Percentiles rank a stretch among this genome's conserved stretches.
These are phyloP conservation scores for Xylaria palmicola DNA, from an alignment of 495 filamentous ascomycete species.

Conservation along the genomic window DNA sequence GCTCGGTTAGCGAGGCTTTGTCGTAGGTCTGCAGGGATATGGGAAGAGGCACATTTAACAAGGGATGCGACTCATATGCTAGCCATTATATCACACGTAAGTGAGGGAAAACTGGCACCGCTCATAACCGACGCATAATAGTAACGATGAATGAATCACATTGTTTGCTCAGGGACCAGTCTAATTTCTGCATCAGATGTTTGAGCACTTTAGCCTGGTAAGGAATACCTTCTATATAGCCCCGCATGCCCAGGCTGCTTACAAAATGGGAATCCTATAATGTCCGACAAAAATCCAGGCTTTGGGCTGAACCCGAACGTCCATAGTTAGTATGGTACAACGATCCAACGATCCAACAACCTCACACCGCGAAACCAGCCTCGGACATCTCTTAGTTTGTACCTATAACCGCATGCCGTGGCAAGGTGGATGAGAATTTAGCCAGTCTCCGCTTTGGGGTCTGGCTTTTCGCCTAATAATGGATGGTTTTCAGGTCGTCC, in stretches of 20 bases:
- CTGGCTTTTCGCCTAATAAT: neutral
- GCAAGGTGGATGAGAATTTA: neutral
- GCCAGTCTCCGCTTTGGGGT: neutral
- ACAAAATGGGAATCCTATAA: neutral
- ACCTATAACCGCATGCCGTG: neutral
- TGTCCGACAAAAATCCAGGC: neutral
- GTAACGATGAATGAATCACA: too few species aligned
- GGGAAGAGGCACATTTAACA: neutral
- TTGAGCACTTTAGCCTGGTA: too few species aligned
- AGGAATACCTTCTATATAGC: too few species aligned
- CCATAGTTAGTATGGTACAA: neutral
- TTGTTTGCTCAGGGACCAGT: too few species aligned
- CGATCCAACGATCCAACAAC: neutral
- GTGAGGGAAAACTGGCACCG: neutral
- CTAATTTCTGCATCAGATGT: too few species aligned
- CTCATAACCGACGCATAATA: too few species aligned
- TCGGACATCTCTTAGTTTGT: neutral
- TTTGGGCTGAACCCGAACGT: neutral
- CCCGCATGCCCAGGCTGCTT: too few species aligned
- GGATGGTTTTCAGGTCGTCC: too few species aligned
- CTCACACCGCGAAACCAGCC: neutral
- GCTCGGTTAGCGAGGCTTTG: constrained; percentile 14
- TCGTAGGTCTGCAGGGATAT: constrained; percentile 1
- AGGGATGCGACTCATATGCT: neutral
- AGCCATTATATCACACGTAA: too few species aligned